These are phyloP conservation scores for Mortierella sp. DNA, from an alignment of 371 early-diverging fungal genomes.

Conservation along the genomic window DNA sequence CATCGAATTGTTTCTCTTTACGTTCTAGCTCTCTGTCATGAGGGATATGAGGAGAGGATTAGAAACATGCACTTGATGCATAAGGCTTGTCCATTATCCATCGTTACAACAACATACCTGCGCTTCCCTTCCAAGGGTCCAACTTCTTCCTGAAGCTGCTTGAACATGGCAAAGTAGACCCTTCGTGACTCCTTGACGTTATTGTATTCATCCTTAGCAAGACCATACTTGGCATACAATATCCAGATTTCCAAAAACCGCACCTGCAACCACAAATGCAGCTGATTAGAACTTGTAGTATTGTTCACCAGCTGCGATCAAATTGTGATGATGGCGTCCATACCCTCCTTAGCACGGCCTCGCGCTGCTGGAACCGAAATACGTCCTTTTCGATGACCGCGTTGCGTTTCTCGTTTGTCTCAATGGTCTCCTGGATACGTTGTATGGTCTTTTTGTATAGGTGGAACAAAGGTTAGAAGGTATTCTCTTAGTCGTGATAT, in stretches of 20 bases:
- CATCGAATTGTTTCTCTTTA: conserved; percentile 54
- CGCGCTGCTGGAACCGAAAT: conserved; percentile 74
- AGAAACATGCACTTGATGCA: no score
- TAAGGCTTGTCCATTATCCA: not conserved
- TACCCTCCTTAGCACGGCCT: conserved; percentile 51
- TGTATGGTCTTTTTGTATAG: conserved; percentile 57
- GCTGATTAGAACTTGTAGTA: no score
- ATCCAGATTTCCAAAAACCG: conserved; percentile 66
- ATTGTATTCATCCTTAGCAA: conserved; percentile 68
- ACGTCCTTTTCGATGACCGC: conserved; percentile 79
- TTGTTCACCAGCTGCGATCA: not conserved
- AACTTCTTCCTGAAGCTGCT: conserved; percentile 54
- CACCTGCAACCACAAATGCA: conserved; percentile 34
- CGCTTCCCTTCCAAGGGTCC: conserved; percentile 55
- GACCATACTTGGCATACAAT: conserved; percentile 71
- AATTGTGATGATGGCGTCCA: no score
- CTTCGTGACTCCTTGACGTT: conserved; percentile 59
- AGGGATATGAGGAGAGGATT: not conserved
- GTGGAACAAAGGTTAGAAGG: not conserved
- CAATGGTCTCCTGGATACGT: conserved; percentile 64
- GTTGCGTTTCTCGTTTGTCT: conserved; percentile 68
- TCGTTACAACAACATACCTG: conserved; percentile 31
- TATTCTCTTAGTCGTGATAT: not conserved
- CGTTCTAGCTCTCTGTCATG: conserved; percentile 18
- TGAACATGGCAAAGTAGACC: conserved; percentile 50